These are phyloP conservation scores for Plantago coronopus DNA, from an alignment of 305 asterid genomes.

Conservation along the genomic window DNA sequence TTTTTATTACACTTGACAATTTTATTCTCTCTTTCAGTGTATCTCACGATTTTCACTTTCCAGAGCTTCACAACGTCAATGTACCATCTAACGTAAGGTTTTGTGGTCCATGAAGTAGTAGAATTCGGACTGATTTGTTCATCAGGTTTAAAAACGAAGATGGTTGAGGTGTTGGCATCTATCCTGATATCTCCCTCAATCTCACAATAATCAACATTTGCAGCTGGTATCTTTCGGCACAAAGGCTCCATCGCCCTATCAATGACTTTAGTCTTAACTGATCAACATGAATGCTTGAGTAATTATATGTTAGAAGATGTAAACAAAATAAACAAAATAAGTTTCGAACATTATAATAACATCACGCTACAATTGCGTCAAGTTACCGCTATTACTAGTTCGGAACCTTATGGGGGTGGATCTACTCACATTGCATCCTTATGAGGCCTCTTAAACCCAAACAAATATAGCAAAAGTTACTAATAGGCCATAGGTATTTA, in stretches of 20 bases:
- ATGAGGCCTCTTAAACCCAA: too few species aligned
- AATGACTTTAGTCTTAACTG: conserved; percentile 30
- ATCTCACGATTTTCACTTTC: conserved; percentile 33
- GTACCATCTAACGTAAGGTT: conserved; percentile 61
- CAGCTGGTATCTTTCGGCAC: not conserved
- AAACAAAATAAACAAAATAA: too few species aligned
- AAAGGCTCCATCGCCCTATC: not conserved
- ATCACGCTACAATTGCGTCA: too few species aligned
- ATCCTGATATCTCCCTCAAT: not conserved
- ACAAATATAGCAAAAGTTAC: too few species aligned
- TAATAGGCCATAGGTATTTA: too few species aligned
- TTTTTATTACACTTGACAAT: conserved; percentile 51
- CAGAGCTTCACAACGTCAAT: conserved; percentile 38
- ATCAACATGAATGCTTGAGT: too few species aligned
- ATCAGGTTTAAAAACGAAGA: conserved; percentile 25
- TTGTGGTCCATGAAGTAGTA: conserved; percentile 14
- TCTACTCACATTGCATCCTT: too few species aligned
- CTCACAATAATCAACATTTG: not conserved
- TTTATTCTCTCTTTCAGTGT: not conserved
- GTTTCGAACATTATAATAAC: too few species aligned
- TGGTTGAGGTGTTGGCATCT: conserved; percentile 14
- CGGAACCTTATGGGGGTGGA: too few species aligned
- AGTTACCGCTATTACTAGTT: too few species aligned
- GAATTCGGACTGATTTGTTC: not conserved
- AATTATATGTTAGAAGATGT: too few species aligned